phyloP scores from a whole-genome alignment of 169 alveolate species.

The Plasmodium vivax region DNA sequence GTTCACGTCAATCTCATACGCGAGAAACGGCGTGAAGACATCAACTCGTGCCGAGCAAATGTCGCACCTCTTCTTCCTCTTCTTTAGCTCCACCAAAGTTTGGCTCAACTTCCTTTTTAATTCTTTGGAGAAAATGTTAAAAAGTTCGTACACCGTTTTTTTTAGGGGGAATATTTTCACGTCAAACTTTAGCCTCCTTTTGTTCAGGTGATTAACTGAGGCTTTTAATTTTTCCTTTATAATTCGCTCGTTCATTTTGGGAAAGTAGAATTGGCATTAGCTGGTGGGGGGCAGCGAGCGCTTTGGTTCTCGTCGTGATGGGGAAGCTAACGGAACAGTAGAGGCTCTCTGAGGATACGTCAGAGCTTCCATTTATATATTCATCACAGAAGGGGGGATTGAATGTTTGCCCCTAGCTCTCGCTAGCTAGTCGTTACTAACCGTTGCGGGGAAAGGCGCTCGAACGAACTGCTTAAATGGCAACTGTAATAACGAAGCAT shows the following conservation, averaged over 20 bases:
- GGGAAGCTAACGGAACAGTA: not conserved
- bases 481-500: not conserved
- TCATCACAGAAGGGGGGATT: not conserved
- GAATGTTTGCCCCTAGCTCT: not conserved
- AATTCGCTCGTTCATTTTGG: conserved; percentile 45
- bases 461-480: not conserved
- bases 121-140: conserved; percentile 45
- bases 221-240: conserved; percentile 41
- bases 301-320: not conserved
- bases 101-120: conserved; percentile 18
- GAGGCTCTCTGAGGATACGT: not conserved
- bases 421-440: not conserved
- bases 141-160: conserved; percentile 50
- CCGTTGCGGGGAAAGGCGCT: not conserved
- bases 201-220: conserved; percentile 47
- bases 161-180: conserved; percentile 30
- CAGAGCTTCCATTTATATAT: not conserved
- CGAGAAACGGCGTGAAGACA: conserved; percentile 18
- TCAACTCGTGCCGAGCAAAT: conserved; percentile 27
- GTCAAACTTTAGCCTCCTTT: conserved; percentile 45
- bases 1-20: conserved; percentile 36
- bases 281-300: not conserved
- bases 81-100: conserved; percentile 27
- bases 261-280: not conserved
- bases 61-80: conserved; percentile 34